Evolutionary conservation across 768 basidiomycete genomes (phyloP).

Genomic region (Mycena pura): DNA sequence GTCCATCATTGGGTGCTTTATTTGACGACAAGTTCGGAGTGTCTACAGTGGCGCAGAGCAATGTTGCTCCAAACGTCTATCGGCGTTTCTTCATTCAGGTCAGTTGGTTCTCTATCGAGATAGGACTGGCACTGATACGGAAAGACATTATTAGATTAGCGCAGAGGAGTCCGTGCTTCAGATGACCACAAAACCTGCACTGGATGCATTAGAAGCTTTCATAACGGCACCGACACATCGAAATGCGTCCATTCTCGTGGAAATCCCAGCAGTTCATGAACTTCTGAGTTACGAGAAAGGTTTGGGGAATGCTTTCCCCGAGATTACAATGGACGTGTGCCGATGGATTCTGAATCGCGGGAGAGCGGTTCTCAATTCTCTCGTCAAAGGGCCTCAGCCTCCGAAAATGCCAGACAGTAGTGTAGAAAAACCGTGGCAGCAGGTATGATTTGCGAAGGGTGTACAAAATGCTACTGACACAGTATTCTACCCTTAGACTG

Average conservation of each 20-base stretch:
- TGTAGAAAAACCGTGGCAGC: not conserved
- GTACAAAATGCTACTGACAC: too few species aligned
- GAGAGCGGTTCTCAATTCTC: not conserved
- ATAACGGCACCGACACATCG: not conserved
- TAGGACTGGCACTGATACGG: too few species aligned
- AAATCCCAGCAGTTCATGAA: not conserved
- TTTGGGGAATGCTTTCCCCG: not conserved
- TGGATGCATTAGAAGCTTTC: not conserved
- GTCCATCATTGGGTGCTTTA: too few species aligned
- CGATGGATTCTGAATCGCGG: not conserved
- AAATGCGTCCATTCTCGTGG: not conserved
- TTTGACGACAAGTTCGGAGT: too few species aligned
- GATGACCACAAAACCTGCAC: not conserved
- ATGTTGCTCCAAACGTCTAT: too few species aligned
- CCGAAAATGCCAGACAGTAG: not conserved
- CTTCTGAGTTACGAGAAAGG: not conserved
- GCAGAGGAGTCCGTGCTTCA: constrained; percentile 5
- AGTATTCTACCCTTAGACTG: too few species aligned
- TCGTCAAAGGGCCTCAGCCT: not conserved
- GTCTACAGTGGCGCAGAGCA: too few species aligned
- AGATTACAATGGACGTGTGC: not conserved
- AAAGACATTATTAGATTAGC: too few species aligned
- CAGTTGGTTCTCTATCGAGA: too few species aligned
- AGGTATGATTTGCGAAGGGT: constrained; percentile 8
- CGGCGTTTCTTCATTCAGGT: too few species aligned